Conservation (phyloP, 2,329 filamentous ascomycete species). For the Monosporascus cannonballus region DNA sequence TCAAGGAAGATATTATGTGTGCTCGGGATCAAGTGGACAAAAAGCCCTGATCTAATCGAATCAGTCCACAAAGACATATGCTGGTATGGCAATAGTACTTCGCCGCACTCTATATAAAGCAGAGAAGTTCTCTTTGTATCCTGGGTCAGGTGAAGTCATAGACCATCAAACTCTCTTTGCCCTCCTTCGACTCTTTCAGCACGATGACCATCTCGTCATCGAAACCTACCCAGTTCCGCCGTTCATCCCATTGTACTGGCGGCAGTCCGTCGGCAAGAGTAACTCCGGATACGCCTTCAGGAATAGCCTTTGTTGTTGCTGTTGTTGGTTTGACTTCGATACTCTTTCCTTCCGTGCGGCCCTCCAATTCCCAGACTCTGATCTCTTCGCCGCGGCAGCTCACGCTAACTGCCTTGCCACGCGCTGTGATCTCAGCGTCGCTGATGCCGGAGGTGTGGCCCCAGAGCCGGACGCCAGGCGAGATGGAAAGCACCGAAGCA, state of each 20-base stretch:
- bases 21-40: too few species aligned
- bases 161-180: slow-evolving; percentile 68
- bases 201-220: slow-evolving; percentile 91
- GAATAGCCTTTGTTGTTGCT: slow-evolving; percentile 16
- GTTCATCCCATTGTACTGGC: slow-evolving; percentile 34
- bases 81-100: too few species aligned
- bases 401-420: slow-evolving; percentile 86
- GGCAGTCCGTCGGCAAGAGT: not conserved
- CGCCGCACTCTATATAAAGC: too few species aligned
- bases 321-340: slow-evolving; percentile 43
- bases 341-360: slow-evolving; percentile 46
- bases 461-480: slow-evolving; percentile 72
- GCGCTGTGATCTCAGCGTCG: slow-evolving; percentile 74
- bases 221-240: slow-evolving; percentile 70
- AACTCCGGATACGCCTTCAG: slow-evolving; percentile 11
- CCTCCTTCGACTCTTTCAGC: slow-evolving; percentile 62
- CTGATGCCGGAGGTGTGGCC: slow-evolving; percentile 88
- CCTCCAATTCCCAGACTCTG: slow-evolving; percentile 85
- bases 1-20: too few species aligned
- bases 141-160: slow-evolving; percentile 68
- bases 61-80: too few species aligned
- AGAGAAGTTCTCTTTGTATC: slow-evolving; percentile 22
- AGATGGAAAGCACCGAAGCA: slow-evolving; percentile 59
- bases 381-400: slow-evolving; percentile 73
- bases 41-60: too few species aligned